Conservation (phyloP, 176 grass and related monocot species). For the Neostapfia colusana region DNA sequence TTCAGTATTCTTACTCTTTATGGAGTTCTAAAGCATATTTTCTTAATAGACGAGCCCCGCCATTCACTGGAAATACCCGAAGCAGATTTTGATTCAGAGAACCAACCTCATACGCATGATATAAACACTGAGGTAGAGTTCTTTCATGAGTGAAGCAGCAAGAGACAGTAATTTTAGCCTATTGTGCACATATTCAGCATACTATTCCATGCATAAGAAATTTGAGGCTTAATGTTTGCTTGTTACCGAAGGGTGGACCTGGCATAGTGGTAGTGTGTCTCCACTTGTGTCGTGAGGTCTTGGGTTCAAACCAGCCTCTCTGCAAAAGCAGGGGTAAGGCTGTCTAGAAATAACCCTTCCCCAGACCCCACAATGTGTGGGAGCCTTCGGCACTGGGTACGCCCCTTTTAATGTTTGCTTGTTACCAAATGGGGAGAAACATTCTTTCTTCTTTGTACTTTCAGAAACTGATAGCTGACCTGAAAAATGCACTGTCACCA, state of each 20-base stretch:
- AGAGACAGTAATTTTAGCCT: constrained; percentile 1
- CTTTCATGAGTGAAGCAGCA: constrained; percentile 7
- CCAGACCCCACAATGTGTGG: no score
- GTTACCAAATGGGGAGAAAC: background rate
- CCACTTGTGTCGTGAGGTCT: no score
- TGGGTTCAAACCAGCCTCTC: no score
- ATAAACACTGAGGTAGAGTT: constrained; percentile 47
- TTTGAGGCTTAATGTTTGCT: constrained; percentile 3
- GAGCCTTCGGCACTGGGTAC: no score
- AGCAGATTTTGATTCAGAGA: constrained; percentile 33
- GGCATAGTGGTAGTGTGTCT: no score
- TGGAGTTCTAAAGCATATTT: constrained; percentile 38
- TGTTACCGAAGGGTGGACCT: no score
- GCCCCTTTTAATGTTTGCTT: no score
- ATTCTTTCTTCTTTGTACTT: constrained; percentile 34
- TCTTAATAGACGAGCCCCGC: constrained; percentile 44
- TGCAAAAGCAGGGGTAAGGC: no score
- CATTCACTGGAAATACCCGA: constrained; percentile 25
- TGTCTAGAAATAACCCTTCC: no score
- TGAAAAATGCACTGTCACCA: constrained; percentile 29
- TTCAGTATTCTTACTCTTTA: constrained; percentile 19
- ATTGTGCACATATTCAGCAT: constrained; percentile 13
- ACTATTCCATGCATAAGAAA: constrained; percentile 14
- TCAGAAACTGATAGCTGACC: constrained; percentile 33
- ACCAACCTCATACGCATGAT: constrained; percentile 37